phyloP scores from a whole-genome alignment of 2,329 filamentous ascomycete genomes.

The Fusarium sp. region DNA sequence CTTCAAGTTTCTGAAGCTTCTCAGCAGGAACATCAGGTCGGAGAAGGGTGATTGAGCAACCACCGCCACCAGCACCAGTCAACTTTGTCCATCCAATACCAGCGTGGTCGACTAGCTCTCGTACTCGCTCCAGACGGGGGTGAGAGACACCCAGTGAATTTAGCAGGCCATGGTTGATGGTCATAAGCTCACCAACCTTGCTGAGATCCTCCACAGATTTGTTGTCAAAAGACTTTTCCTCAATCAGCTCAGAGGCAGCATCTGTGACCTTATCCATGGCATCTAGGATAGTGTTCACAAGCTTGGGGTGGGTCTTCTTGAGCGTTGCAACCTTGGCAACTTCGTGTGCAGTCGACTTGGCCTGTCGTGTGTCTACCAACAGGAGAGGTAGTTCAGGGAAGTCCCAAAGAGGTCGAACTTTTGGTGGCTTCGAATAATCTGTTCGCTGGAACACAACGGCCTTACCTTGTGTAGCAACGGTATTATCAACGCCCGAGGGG shows the following conservation, averaged over 20 bases:
- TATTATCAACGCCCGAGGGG: constrained; percentile 97
- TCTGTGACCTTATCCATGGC: constrained; percentile 81
- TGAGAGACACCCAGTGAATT: constrained; percentile 95
- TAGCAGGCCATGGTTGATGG: constrained; percentile 92
- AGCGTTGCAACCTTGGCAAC: constrained; percentile 86
- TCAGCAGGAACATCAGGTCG: constrained; percentile 71
- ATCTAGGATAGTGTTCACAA: constrained; percentile 84
- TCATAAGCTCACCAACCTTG: constrained; percentile 87
- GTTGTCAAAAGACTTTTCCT: constrained; percentile 75
- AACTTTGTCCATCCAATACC: constrained; percentile 97
- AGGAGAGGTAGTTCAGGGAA: constrained; percentile 94
- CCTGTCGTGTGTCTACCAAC: constrained; percentile 87
- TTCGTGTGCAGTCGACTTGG: constrained; percentile 86
- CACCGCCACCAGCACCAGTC: constrained; percentile 94
- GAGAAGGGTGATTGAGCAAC: constrained; percentile 92
- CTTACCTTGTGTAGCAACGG: constrained; percentile 92
- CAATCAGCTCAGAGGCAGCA: constrained; percentile 66
- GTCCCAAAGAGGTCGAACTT: constrained; percentile 80
- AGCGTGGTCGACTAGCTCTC: constrained; percentile 89
- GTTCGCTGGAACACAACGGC: constrained; percentile 89
- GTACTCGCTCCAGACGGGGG: constrained; percentile 89
- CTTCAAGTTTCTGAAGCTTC: constrained; percentile 72
- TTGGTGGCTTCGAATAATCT: constrained; percentile 81
- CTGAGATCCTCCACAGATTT: constrained; percentile 72
- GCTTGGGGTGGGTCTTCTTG: constrained; percentile 76